Base-by-base conservation (phyloP, 2,329 filamentous ascomycete genomes). In the Botrytis elliptica region DNA sequence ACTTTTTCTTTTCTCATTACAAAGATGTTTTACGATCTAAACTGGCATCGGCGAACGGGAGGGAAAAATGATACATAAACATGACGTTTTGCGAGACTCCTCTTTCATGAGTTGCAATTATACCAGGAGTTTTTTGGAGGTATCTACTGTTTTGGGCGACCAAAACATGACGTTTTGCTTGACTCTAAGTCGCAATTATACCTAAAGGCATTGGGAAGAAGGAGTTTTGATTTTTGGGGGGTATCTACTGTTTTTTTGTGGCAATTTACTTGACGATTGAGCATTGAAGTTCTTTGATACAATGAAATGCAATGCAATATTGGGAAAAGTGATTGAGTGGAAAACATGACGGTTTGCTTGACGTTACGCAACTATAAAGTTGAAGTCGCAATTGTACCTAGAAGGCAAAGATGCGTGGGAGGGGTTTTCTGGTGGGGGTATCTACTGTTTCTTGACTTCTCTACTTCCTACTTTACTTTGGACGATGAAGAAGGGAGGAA, bases 1-100 rank as follows among this genome's bases (percentile, higher is more conserved):
- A 55, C n/a, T 55, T 42, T 67, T 55, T 55, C 36, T 29, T 68
- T 55, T 55, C 36, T 52, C 33, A 25, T 20, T 6, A 67, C 64
- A 52, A 68, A 68, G 65, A 68, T 68, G 65, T 68, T 68, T 55
- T 68, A 68, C 46, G 65, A 55, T 40, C 46, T 68, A 40, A 40
- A 68, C n/a, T 68, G 65, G 65, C 65, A 68, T 68, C 46, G 46
- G 65, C 46, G 33, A 68, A 40, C 16, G 44, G 44, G 64, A 38
- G 25, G n/a, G 33, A 36, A 38, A 38, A 68, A 68, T 55, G 65
- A 55, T 55, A n/a, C 10, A 55, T n/a, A 22, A 68, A 68, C 65
- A 68, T 68, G 65, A 68, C 65, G 65, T 40, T 68, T 68, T 68
- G 65, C 46, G n/a, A 29, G 65, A 68, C 65, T 49, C 22, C 1